Percentiles rank a stretch among this genome's conserved stretches.
Evolutionary conservation across 176 grass and related monocot species (phyloP).

Genomic region (Melocanna baccifera): DNA sequence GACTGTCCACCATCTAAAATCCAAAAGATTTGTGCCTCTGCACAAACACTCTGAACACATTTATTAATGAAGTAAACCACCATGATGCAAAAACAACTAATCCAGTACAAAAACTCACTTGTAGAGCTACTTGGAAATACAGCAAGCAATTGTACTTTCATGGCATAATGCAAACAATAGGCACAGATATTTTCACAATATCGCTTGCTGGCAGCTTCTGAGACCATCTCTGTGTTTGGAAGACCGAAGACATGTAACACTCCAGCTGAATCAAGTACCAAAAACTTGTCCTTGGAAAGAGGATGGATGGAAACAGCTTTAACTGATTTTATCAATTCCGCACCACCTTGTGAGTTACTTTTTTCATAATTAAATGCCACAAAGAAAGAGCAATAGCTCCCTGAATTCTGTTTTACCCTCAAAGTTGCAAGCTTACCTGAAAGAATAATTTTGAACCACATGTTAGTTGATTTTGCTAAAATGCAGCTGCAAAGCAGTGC

Average conservation of each 20-base stretch:
- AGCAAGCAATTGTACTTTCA: conserved; percentile 79
- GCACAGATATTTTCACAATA: conserved; percentile 38
- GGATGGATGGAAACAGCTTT: conserved; percentile 69
- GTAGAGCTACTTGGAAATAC: conserved; percentile 65
- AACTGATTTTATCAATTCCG: conserved; percentile 29
- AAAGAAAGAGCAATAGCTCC: conserved; percentile 63
- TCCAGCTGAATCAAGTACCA: conserved; percentile 80
- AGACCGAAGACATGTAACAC: conserved; percentile 62
- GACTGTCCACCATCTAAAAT: conserved; percentile 80
- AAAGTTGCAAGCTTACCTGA: conserved; percentile 84
- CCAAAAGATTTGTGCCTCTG: conserved; percentile 80
- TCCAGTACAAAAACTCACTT: conserved; percentile 58
- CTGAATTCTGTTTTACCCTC: conserved; percentile 70
- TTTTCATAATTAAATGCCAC: conserved; percentile 34
- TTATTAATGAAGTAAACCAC: conserved; percentile 64
- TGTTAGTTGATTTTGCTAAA: conserved; percentile 4
- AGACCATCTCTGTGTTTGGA: conserved; percentile 23
- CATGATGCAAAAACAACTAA: conserved; percentile 15
- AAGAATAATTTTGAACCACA: conserved; percentile 34
- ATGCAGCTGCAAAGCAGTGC: conserved; percentile 20
- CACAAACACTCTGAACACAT: conserved; percentile 71
- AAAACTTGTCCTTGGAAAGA: conserved; percentile 66
- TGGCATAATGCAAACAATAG: conserved; percentile 50
- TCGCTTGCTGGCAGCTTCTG: conserved; percentile 30
- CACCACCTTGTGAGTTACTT: conserved; percentile 33